Evolutionary conservation across 306 rosid genomes (phyloP), one percentile per base, ranked within the genome.

Genomic region (Bauhinia variegata): DNA sequence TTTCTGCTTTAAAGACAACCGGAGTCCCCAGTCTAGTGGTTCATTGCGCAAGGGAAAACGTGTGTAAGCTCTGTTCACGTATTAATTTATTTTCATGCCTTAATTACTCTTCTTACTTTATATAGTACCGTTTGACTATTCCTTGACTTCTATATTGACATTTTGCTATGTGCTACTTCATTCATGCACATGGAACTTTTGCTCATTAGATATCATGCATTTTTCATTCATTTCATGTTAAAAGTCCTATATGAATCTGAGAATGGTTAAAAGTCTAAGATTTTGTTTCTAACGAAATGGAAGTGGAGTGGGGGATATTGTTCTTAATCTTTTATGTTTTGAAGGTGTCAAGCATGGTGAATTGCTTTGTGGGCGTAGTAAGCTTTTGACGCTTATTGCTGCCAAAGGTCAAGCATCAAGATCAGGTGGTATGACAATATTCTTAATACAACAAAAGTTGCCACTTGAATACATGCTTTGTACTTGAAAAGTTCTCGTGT

Each of bases 1-100:
- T 51, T 60, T 58, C 70, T 65, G 73, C 72, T 53, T 88, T 80
- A 80, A 77, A 76, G 75, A 63, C 75, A 75, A 80, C 62, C 80
- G 61, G 62, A 80, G 49, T 85, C 58, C 79, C 32, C 72, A 59
- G 7, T 62, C 72, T 52, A 78, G 28, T 60, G 60, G 84, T 60
- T 72, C 80, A 54, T 16, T 55, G 54, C 76, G n/a, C 54, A 83
- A 86, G 60, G 85, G 74, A 77, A 95, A 86, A 74, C 71, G 95
- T 80, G 78, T 7, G 97, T 76, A 41, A 61, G 78, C 62, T 68
- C 7, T 9, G 1, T 71, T 37, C 16, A 19, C 46, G 41, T 57
- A 13, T 63, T 42, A 74, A 68, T 60, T 71, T 62, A 16, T 48
- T 55, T 63, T 64, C 36, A 10, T 74, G 63, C 41, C 55, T 52